A percentile compares a stretch with the other conserved stretches of the same genome.
These are phyloP conservation scores for Globisporangium paddicum DNA, from an alignment of 352 stramenopile genomes.

Conservation along the genomic window DNA sequence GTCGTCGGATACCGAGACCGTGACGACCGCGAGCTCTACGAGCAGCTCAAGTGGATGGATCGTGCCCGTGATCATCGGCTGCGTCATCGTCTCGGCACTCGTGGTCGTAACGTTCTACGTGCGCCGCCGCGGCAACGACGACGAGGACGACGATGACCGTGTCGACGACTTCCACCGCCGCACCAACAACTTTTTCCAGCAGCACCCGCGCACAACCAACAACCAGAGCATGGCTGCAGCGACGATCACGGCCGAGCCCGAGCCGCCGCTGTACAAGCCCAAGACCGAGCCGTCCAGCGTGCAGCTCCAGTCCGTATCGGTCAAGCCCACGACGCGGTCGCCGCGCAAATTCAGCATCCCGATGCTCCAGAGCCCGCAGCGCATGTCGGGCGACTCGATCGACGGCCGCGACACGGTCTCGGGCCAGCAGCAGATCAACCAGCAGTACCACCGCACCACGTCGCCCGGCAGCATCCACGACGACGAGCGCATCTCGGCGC, in stretches of 20 bases:
- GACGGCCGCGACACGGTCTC: constrained; percentile 15
- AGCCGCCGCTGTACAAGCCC: constrained; percentile 14
- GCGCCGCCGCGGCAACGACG: constrained; percentile 32
- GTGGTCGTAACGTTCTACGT: constrained; percentile 62
- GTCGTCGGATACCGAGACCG: constrained; percentile 26
- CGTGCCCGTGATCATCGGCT: constrained; percentile 51
- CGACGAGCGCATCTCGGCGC: constrained; percentile 15
- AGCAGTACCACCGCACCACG: constrained; percentile 10
- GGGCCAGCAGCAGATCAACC: not conserved
- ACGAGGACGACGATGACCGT: constrained; percentile 47
- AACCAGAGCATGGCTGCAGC: constrained; percentile 21
- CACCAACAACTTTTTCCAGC: constrained; percentile 60
- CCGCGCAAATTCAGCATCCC: constrained; percentile 19
- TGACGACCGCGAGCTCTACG: constrained; percentile 11
- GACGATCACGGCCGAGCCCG: constrained; percentile 2
- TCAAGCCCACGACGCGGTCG: constrained; percentile 10
- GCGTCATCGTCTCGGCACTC: constrained; percentile 46
- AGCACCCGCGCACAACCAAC: constrained; percentile 42
- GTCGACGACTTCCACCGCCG: constrained; percentile 39
- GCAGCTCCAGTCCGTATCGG: constrained; percentile 12
- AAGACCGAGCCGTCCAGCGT: constrained; percentile 10
- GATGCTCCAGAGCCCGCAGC: constrained; percentile 18
- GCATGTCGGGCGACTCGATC: constrained; percentile 12
- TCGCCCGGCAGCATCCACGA: constrained; percentile 11
- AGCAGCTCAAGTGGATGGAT: constrained; percentile 35